A percentile compares a stretch with the other conserved stretches of the same genome.
phyloP scores from a whole-genome alignment of 345 rosid species.

The Eucalyptus sp. region DNA sequence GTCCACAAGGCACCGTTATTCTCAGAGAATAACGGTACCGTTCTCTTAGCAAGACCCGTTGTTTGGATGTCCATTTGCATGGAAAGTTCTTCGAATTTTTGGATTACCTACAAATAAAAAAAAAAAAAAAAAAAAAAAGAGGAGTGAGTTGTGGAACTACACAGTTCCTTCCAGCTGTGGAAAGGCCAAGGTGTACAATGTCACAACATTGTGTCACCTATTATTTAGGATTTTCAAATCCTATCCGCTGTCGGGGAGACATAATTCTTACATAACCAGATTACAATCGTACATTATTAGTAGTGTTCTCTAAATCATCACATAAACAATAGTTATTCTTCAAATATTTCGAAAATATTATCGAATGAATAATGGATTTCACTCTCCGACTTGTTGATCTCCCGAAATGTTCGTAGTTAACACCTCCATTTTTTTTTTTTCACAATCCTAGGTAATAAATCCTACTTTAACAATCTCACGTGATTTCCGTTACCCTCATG shows the following conservation, averaged over 20 bases:
- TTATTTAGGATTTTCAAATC: neutral
- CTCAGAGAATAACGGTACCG: too few species aligned
- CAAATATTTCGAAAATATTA: neutral
- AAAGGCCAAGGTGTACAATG: neutral
- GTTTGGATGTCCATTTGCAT: neutral
- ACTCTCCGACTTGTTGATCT: neutral
- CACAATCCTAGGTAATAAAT: neutral
- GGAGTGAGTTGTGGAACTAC: neutral
- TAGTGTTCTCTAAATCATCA: neutral
- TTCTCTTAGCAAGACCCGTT: too few species aligned
- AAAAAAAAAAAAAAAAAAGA: neutral
- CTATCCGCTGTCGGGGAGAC: neutral
- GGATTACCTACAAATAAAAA: neutral
- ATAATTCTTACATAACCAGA: neutral
- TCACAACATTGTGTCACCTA: neutral
- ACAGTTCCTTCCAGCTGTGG: neutral
- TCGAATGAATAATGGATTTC: neutral
- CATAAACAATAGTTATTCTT: neutral
- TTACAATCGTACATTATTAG: neutral
- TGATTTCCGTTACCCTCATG: neutral
- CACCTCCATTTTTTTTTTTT: neutral
- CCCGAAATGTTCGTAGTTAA: neutral
- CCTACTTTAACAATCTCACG: neutral
- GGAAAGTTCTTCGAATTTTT: neutral
- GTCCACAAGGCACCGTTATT: too few species aligned